phyloP scores from a whole-genome alignment of 2,329 filamentous ascomycete species.

The Colletotrichum brevisporum region DNA sequence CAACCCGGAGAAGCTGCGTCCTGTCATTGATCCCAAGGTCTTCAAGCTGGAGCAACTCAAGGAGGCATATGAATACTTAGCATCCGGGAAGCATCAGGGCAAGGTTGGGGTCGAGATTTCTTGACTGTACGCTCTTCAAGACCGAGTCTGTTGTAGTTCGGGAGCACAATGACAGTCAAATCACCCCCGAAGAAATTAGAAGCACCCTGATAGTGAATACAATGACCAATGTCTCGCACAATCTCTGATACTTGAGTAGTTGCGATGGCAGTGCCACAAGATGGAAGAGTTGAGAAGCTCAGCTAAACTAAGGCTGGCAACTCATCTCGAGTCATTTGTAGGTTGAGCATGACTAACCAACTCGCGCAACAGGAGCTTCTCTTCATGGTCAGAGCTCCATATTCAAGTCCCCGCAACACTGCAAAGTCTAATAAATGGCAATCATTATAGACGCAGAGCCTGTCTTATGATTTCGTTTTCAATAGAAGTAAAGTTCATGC shows the following conservation, averaged over 20 bases:
- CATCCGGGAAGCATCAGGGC: constrained; percentile 52
- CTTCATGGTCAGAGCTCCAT: not conserved
- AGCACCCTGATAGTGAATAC: no score
- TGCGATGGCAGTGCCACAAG: no score
- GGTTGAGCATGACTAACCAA: not conserved
- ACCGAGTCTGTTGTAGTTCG: no score
- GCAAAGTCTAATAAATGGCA: constrained; percentile 20
- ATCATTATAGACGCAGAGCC: not conserved
- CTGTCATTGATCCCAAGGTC: constrained; percentile 60
- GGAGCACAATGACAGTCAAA: no score
- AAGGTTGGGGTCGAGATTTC: constrained; percentile 61
- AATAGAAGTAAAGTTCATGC: constrained; percentile 19
- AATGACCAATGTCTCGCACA: no score
- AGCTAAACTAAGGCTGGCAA: no score
- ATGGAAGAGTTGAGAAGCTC: no score
- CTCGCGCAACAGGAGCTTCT: not conserved
- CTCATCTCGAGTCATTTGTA: no score
- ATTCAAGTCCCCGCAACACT: constrained; percentile 5
- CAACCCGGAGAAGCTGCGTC: constrained; percentile 53
- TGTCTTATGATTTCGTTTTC: constrained; percentile 8
- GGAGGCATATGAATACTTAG: constrained; percentile 59
- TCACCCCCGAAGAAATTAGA: no score
- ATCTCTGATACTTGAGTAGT: no score
- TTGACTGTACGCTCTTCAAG: constrained; percentile 26
- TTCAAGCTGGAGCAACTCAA: constrained; percentile 61